Evolutionary conservation across 345 rosid species (phyloP).

Genomic region (Cardamine chenopodiifolia): DNA sequence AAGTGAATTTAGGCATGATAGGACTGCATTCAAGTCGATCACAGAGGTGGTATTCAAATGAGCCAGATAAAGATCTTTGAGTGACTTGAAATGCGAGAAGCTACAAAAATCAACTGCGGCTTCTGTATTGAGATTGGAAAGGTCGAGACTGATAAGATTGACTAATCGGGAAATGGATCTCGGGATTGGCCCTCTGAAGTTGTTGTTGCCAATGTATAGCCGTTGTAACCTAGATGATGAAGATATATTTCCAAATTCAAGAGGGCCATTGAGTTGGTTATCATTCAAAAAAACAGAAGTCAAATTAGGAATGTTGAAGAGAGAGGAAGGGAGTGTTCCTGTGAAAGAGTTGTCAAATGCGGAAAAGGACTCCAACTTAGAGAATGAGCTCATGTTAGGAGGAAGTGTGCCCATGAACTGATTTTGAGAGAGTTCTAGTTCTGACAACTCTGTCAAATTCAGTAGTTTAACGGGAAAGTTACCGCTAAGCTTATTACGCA

Average conservation of each 20-base stretch:
- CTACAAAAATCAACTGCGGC: background rate
- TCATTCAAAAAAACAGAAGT: background rate
- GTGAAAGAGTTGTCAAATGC: background rate
- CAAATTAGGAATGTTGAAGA: background rate
- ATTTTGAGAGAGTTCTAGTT: background rate
- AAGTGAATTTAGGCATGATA: background rate
- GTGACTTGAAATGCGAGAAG: conserved; percentile 16
- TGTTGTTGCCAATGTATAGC: background rate
- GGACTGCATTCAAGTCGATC: background rate
- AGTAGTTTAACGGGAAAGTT: background rate
- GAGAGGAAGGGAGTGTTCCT: background rate
- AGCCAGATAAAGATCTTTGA: background rate
- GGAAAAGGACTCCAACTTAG: background rate
- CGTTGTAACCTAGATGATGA: background rate
- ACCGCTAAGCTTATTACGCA: background rate
- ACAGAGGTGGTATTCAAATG: conserved; percentile 15
- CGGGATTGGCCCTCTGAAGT: conserved; percentile 36
- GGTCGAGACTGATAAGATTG: background rate
- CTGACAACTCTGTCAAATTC: background rate
- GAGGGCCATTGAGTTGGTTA: background rate
- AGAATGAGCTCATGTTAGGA: background rate
- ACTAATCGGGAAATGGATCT: background rate
- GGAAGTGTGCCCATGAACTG: background rate
- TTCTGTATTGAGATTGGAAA: background rate
- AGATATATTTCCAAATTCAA: background rate